Evolutionary conservation across 2,329 filamentous ascomycete genomes (phyloP), one percentile per base, ranked within the genome.

Genomic region (Raffaelea arxii): DNA sequence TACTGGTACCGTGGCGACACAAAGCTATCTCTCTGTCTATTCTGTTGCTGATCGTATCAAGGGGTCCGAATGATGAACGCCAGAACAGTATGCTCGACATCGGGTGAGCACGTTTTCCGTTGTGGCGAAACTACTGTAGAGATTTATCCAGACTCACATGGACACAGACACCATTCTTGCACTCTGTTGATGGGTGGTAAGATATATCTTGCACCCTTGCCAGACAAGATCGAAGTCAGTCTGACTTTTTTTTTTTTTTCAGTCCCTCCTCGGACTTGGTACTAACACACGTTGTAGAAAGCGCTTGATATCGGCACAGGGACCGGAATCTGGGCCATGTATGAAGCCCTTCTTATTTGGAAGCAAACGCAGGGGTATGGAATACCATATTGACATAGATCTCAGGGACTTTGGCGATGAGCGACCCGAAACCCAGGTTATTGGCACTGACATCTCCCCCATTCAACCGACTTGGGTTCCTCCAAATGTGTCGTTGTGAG

Each of bases 391-490:
- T n/a, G n/a, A n/a, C n/a, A n/a, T n/a, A n/a, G n/a, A n/a, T n/a
- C n/a, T 23, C 44, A 78, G 79, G 51, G 76, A 77, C 51, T 61
- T 65, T 47, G 59, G 65, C 53, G 58, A 72, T 44, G 51, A 64
- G 5, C 68, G 69, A 35, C 70, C 72, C 24, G 56, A 63, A 51
- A 65, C 56, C 51, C 64, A 58, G 63, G 76, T 60, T 12, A 68
- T 68, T 39, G 75, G 75, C 22, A 75, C 72, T 16, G 75, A 79
- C 55, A 63, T 79, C 16, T 75, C 72, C 9, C 73, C 75, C 1
- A 75, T 77, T 11, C 75, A 78, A 51, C 73, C 75, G 1, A 62
- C 61, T n/a, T 74, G 72, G 62, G 68, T 80, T 1, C 77, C 77
- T 4, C 66, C 69, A 27, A 83, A 82, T 36, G 21, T 59, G 30